Evolutionary conservation across 163 green algal species (phyloP).

Genomic region (Prototheca cutis): DNA sequence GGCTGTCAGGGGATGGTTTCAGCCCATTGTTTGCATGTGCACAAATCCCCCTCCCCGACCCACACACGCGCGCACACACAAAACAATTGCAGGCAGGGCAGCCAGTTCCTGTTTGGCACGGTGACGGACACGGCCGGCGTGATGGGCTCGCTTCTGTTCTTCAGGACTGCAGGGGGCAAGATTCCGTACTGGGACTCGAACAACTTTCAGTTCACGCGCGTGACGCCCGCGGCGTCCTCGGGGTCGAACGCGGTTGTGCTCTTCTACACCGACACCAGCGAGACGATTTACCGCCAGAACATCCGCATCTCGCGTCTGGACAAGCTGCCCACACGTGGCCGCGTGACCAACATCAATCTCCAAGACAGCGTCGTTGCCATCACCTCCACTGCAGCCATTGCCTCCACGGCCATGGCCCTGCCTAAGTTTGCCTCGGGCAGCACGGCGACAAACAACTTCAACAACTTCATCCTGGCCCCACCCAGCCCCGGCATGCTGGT

Average conservation of each 20-base stretch:
- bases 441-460: not conserved
- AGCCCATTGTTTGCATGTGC: too few species aligned
- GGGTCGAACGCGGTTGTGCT: not conserved
- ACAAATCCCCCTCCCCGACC: too few species aligned
- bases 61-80: too few species aligned
- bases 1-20: too few species aligned
- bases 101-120: not conserved
- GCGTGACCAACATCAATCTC: conserved; percentile 1
- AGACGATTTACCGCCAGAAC: conserved; percentile 1
- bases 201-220: not conserved
- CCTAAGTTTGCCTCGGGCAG: not conserved
- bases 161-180: not conserved
- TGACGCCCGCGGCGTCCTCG: not conserved
- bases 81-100: conserved; percentile 6
- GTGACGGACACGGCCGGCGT: not conserved
- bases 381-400: not conserved
- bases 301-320: not conserved
- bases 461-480: not conserved
- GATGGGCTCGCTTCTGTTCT: not conserved
- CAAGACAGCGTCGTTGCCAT: not conserved
- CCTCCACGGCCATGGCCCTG: not conserved
- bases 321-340: not conserved
- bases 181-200: not conserved
- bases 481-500: not conserved
- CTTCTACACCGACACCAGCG: not conserved